Base-by-base conservation (phyloP, 148 eudicot genomes). In the Diospyros kaki region DNA sequence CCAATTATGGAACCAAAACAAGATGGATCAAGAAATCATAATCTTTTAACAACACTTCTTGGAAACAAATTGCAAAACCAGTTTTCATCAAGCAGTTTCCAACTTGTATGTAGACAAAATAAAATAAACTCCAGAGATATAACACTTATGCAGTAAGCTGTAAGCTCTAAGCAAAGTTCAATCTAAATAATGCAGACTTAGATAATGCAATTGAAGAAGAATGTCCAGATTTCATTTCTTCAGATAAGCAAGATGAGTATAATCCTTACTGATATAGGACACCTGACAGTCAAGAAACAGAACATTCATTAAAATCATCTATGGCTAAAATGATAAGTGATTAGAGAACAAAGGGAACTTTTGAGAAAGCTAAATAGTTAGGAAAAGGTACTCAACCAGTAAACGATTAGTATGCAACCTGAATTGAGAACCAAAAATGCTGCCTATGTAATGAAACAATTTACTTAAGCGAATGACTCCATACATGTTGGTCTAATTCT, bases 401-500 rank as follows among this genome's bases (percentile, higher is more conserved):
- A 28, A 1, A 68, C 18, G 54, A 51, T 14, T 18, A 48, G 3
- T 3, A 68, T 69, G 59, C 59, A 69, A 69, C 7, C 55, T 28
- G 38, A 58, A 62, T 62, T 43, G 60, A 73, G 46, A 18, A 73
- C 66, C 56, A 48, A 46, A 48, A 38, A 58, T 28, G 66, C 39
- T 46, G 55, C 46, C 46, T 61, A 18, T 50, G 43, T 43, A 62
- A 61, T 17, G 8, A 38, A 69, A 56, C 18, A 61, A 59, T 60
- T 44, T 28, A 28, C 28, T 28, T 28, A 28, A 28, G 28, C 28
- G 0, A 28, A 28, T 28, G 28, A 28, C 28, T 28, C 28, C 28
- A 28, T 28, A 28, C 39, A 50, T 73, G 46, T 13, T 73, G 58
- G 55, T 39, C 59, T 50, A 73, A 3, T 39, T 7, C 28, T 62